Evolutionary conservation across 495 filamentous ascomycete species (phyloP), one percentile per base, ranked within the genome.

Genomic region (Aspergillus olivimuriae): DNA sequence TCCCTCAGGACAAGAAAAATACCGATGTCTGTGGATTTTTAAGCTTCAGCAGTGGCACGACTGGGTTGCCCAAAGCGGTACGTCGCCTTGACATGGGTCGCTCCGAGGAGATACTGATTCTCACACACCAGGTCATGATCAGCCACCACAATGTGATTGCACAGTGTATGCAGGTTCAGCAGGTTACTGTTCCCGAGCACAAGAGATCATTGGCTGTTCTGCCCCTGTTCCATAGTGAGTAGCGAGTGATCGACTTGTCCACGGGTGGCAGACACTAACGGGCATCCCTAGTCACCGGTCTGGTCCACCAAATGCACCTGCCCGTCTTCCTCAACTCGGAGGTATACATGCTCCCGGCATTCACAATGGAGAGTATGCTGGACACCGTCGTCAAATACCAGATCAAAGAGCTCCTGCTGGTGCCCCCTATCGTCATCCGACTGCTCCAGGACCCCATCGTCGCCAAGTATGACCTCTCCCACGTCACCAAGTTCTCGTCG

Each of bases 381-480:
- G 48, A 62, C 16, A 72, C 74, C 0, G 65, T 80, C 9, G 61
- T 62, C 26, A 55, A 75, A 39, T 74, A 77, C 51, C 51, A 72
- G 37, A 68, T 86, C 41, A 58, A 51, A 0, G 81, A 86, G 44
- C 51, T 85, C 35, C 72, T 84, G 31, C 69, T 84, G 47, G 83
- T 86, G 3, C 82, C 83, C 5, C 83, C 83, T 0, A 82, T 86
- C 43, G 62, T 84, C 4, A 83, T 87, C 45, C 74, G 82, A 8
- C 63, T 86, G 33, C 74, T 84, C 11, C 74, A 78, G 16, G 80
- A 84, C 44, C 74, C 78, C 2, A 66, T 75, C 17, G 81, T 86
- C 4, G 60, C 75, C n/a, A 56, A 70, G 12, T 86, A 83, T 50
- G 77, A 81, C 53, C 68, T 84, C 12, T 57, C 53, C 8, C 68